Evolutionary conservation across 805 yeast genomes (phyloP).

Genomic region (Metschnikowia kofuensis): DNA sequence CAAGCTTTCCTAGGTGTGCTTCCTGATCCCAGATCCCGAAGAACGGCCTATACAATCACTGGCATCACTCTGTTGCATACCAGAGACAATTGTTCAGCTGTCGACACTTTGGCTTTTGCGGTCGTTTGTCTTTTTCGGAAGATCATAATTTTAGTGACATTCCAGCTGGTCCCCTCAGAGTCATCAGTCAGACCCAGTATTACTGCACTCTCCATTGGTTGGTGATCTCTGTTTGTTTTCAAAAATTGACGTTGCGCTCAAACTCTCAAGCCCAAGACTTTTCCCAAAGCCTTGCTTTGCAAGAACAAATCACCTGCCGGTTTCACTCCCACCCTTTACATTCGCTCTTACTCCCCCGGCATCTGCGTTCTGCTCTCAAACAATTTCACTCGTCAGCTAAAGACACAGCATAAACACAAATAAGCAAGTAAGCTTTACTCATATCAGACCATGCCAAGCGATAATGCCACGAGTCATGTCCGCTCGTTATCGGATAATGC

Average conservation of each 20-base stretch:
- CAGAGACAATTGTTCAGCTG: too few species aligned
- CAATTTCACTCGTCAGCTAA: neutral
- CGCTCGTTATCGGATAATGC: slow-evolving; percentile 17
- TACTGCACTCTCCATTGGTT: too few species aligned
- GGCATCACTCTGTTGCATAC: too few species aligned
- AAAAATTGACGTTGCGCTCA: too few species aligned
- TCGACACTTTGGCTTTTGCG: too few species aligned
- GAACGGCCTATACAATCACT: neutral
- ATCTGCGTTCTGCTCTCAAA: neutral
- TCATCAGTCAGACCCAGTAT: too few species aligned
- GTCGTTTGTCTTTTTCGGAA: too few species aligned
- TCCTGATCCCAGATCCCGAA: neutral
- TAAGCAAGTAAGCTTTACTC: neutral
- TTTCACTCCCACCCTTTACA: slow-evolving; percentile 1
- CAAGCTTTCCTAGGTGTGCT: slow-evolving; percentile 4
- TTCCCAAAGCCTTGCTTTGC: neutral
- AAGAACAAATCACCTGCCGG: neutral
- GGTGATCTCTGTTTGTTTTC: too few species aligned
- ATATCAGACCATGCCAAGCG: slow-evolving; percentile 3
- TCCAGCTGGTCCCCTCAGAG: too few species aligned
- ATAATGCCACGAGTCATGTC: slow-evolving; percentile 8
- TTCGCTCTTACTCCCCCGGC: slow-evolving; percentile 3
- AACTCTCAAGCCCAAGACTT: neutral
- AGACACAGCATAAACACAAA: neutral
- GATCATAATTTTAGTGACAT: too few species aligned